These are phyloP conservation scores for Boletellus emodensis DNA, from an alignment of 768 basidiomycete species.

Conservation along the genomic window DNA sequence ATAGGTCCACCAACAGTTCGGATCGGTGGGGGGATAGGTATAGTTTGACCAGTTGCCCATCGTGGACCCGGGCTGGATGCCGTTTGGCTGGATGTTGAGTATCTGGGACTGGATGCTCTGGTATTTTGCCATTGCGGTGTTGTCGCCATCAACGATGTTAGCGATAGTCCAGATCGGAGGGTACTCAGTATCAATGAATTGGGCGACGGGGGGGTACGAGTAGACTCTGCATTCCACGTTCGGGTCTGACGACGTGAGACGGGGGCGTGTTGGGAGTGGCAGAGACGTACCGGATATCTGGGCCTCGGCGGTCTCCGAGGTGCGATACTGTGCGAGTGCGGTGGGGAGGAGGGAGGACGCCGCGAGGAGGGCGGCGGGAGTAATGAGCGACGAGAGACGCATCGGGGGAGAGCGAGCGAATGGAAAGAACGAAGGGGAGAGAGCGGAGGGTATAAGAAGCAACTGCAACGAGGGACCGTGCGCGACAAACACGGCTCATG, in stretches of 20 bases:
- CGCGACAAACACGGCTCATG: not conserved
- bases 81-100: constrained; percentile 47
- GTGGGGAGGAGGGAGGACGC: not conserved
- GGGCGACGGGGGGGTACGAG: constrained; percentile 34
- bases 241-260: constrained; percentile 23
- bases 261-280: not conserved
- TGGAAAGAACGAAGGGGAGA: not conserved
- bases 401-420: not conserved
- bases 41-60: constrained; percentile 30
- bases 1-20: constrained; percentile 45
- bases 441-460: constrained; percentile 1
- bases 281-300: constrained; percentile 33
- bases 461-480: not conserved
- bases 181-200: constrained; percentile 34
- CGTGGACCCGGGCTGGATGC: constrained; percentile 18
- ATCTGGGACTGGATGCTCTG: constrained; percentile 38
- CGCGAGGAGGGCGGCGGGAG: not conserved
- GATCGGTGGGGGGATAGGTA: constrained; percentile 39
- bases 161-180: constrained; percentile 46
- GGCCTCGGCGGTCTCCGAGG: constrained; percentile 27
- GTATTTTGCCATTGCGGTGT: constrained; percentile 42
- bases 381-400: constrained; percentile 4
- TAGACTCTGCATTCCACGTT: constrained; percentile 43
- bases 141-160: constrained; percentile 40
- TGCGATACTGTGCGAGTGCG: not conserved